phyloP scores from a whole-genome alignment of 352 stramenopile species.

The Hyaloperonospora arabidopsidis region DNA sequence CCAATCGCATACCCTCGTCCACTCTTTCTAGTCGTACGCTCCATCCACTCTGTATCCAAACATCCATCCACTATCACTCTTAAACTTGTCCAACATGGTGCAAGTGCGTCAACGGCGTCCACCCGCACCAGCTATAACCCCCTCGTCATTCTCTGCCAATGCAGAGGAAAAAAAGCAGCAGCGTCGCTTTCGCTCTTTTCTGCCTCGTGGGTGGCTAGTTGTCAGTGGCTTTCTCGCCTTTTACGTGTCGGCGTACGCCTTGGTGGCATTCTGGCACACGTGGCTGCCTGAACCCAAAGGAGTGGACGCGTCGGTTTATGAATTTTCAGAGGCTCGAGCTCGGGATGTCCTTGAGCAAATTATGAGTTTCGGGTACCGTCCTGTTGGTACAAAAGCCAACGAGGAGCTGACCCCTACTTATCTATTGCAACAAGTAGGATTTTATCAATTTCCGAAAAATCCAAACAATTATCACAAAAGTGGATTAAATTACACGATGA shows the following conservation, averaged over 20 bases:
- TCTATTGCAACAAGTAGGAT: conserved; percentile 39
- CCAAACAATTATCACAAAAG: too few relatives aligned
- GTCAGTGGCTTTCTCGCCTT: conserved; percentile 41
- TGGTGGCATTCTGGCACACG: conserved; percentile 39
- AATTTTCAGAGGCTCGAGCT: conserved; percentile 54
- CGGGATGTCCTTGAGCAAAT: conserved; percentile 53
- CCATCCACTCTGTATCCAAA: too few relatives aligned
- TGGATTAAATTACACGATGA: too few relatives aligned
- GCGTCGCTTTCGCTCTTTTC: conserved; percentile 13
- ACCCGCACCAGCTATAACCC: too few relatives aligned
- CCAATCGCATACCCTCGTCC: too few relatives aligned
- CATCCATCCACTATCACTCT: too few relatives aligned
- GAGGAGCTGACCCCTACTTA: conserved; percentile 56
- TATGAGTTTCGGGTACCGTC: conserved; percentile 66
- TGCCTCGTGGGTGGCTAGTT: conserved; percentile 22
- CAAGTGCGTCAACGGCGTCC: too few relatives aligned
- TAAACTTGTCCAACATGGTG: too few relatives aligned
- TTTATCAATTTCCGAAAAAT: too few relatives aligned
- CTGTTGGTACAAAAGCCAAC: conserved; percentile 55
- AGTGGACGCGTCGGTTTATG: conserved; percentile 25
- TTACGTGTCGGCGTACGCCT: conserved; percentile 28
- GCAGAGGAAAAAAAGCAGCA: too few relatives aligned
- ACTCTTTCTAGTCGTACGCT: too few relatives aligned
- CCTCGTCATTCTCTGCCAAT: too few relatives aligned
- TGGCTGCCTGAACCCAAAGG: conserved; percentile 44